Evolutionary conservation across 2,329 filamentous ascomycete species (phyloP), one percentile per base, ranked within the genome.

Genomic region (Epichloe scottii): DNA sequence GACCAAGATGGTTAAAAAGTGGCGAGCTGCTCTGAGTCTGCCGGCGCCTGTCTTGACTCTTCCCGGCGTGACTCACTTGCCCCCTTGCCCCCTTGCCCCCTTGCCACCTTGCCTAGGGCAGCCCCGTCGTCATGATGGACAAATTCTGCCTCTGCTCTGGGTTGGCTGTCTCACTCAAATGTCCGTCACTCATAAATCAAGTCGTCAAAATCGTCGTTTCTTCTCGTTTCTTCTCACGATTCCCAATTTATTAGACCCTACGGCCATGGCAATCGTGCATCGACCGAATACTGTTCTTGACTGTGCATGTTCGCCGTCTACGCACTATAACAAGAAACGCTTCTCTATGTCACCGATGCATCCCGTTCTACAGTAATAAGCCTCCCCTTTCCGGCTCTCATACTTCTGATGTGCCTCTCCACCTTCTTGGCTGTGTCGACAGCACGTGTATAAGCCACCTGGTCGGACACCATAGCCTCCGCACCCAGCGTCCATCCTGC

Each of bases 171-270:
- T 30, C 26, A 10, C 7, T 10, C 26, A 30, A 30, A 30, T 8
- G 26, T 30, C 26, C 26, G 26, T 30, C 26, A 30, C 8, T 30
- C 21, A 23, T 23, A 3, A 23, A 23, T 23, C 21, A 23, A 23
- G 21, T 23, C 21, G 21, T 23, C 21, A 4, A 7, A 79, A 61
- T 73, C 70, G 0, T 76, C 73, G 0, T 61, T 79, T 1, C 60
- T 76, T 3, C 62, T 76, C 73, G 0, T 61, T 79, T 1, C 60
- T 76, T 3, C 62, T 73, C 8, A 63, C 68, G 1, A 60, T 80
- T 7, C 68, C 79, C 37, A 68, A 73, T 6, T 68, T 79, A 30
- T 58, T 78, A 5, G 51, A 62, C 0, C 76, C 78, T 55, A 85
- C 81, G 0, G 72, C 85, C 37, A 63, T 72, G 30, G 63, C 66